These are phyloP conservation scores for Colletotrichum filicis DNA, from an alignment of 2,329 filamentous ascomycete genomes.

Conservation along the genomic window DNA sequence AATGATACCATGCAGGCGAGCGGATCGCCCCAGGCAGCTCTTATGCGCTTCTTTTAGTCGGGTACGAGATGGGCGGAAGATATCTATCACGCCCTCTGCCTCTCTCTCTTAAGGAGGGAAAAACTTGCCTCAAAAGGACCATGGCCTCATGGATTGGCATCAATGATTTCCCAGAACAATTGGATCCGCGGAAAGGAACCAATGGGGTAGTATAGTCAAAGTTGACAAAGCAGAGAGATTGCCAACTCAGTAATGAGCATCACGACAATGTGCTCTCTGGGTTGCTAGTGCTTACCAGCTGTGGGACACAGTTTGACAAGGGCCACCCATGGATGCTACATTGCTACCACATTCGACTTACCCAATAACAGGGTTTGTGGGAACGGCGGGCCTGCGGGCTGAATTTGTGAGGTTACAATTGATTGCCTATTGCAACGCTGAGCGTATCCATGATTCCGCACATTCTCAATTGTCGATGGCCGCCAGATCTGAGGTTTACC, in stretches of 20 bases:
- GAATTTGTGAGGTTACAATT: background rate
- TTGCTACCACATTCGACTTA: too few species aligned
- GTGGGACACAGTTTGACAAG: background rate
- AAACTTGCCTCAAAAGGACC: background rate
- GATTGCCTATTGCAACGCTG: conserved; percentile 15
- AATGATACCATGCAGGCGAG: background rate
- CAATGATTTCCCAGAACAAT: background rate
- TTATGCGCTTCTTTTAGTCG: background rate
- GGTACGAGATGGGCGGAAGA: background rate
- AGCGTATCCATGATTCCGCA: background rate
- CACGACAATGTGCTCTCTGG: background rate
- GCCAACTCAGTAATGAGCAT: background rate
- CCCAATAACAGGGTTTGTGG: conserved; percentile 2
- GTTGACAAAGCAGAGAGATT: background rate
- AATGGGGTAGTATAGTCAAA: background rate
- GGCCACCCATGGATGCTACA: conserved; percentile 1
- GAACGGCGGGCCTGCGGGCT: background rate
- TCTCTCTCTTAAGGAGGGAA: background rate
- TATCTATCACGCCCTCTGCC: background rate
- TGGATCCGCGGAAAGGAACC: background rate
- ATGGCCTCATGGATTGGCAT: background rate
- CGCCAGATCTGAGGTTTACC: too few species aligned
- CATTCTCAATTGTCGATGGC: background rate
- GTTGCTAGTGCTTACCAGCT: conserved; percentile 20
- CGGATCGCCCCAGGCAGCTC: background rate